Percentiles rank a stretch among this genome's conserved stretches.
Evolutionary conservation across 176 grass and related monocot genomes (phyloP).

Genomic region (Tillandsia fasciculata): DNA sequence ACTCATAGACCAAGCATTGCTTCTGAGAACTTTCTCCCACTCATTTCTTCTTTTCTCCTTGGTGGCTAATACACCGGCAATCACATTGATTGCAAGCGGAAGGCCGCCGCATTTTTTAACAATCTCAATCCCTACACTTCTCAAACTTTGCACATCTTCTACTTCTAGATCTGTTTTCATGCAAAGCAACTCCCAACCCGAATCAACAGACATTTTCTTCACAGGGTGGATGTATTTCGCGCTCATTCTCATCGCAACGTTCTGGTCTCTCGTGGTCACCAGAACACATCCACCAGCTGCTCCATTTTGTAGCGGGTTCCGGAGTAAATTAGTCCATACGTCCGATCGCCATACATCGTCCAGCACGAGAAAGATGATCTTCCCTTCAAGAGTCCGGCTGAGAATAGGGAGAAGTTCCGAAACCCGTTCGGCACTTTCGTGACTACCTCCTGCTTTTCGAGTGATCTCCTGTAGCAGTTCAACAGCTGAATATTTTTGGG

Average conservation of each 20-base stretch:
- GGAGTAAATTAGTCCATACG: conserved; percentile 21
- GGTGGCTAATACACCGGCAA: conserved; percentile 14
- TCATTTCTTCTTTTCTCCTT: conserved; percentile 9
- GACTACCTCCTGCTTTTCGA: no score
- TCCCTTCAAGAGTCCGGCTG: neutral
- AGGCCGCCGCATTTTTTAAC: conserved; percentile 37
- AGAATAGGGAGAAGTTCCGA: conserved; percentile 8
- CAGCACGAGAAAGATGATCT: conserved; percentile 18
- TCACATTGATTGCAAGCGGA: conserved; percentile 30
- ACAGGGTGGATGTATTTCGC: neutral
- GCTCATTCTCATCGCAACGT: conserved; percentile 7
- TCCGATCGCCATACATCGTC: conserved; percentile 25
- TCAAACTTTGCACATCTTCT: neutral
- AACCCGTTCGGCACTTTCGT: neutral
- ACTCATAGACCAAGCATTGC: conserved; percentile 18
- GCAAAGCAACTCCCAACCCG: conserved; percentile 24
- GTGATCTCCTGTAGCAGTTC: no score
- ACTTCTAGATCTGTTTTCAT: neutral
- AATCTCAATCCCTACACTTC: no score
- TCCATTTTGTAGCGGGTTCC: neutral
- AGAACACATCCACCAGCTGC: neutral
- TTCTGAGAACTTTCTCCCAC: conserved; percentile 13
- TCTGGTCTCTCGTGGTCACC: conserved; percentile 10
- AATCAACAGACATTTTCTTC: neutral
- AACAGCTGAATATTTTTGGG: no score